phyloP scores from a whole-genome alignment of 2,329 filamentous ascomycete species.

The Coniochaeta sp. region DNA sequence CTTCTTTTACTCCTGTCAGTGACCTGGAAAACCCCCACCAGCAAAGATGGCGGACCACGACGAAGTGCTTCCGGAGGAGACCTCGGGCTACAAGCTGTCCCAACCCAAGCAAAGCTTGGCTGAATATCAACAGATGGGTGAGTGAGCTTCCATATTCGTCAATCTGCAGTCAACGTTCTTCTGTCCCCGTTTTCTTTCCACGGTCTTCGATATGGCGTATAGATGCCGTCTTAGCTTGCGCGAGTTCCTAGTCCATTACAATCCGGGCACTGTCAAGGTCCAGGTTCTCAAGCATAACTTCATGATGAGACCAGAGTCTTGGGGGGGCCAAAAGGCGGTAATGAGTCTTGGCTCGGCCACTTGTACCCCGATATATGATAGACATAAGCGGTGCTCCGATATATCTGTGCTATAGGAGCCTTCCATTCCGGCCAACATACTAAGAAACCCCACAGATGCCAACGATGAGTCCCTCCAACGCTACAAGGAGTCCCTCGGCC shows the following conservation, averaged over 20 bases:
- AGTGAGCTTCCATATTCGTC: slow-evolving; percentile 24
- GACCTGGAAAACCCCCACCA: not conserved
- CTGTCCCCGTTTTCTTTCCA: not conserved
- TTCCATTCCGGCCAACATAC: not conserved
- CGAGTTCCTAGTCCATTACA: not conserved
- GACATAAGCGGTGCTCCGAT: not conserved
- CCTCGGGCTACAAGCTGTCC: slow-evolving; percentile 94
- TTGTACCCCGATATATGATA: not conserved
- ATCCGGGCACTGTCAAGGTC: not conserved
- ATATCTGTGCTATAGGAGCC: not conserved
- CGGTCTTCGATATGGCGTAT: not conserved
- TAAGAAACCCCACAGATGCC: slow-evolving; percentile 34
- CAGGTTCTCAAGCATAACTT: not conserved
- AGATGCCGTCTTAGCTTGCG: not conserved
- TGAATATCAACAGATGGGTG: slow-evolving; percentile 90
- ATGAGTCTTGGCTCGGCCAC: not conserved
- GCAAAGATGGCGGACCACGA: slow-evolving; percentile 64
- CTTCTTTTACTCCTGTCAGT: not conserved
- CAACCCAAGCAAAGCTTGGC: slow-evolving; percentile 95
- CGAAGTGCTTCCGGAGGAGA: slow-evolving; percentile 79
- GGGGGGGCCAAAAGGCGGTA: not conserved
- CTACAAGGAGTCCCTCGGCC: slow-evolving; percentile 94
- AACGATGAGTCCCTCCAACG: slow-evolving; percentile 91
- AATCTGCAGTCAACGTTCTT: not conserved
- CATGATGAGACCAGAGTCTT: not conserved